These are phyloP conservation scores for Escallonia herrerae DNA, from an alignment of 129 eudicot species.

Conservation along the genomic window DNA sequence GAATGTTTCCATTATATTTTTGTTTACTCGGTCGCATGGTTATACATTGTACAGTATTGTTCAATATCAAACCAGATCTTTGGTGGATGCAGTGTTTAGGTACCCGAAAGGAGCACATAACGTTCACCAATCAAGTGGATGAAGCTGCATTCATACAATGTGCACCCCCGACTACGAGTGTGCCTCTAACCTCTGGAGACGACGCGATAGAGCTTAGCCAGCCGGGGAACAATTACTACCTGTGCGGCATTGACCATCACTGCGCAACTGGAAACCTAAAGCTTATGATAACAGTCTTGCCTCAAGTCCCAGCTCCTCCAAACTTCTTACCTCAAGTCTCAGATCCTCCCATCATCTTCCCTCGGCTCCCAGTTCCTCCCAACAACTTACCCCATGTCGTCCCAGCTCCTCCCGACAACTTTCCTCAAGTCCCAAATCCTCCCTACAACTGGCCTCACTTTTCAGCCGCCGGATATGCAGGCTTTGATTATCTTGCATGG, in stretches of 20 bases:
- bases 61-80: too few species aligned
- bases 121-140: conserved; percentile 15
- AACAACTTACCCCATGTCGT: too few species aligned
- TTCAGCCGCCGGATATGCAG: too few species aligned
- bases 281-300: conserved; percentile 21
- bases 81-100: conserved; percentile 21
- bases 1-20: too few species aligned
- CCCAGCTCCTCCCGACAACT: too few species aligned
- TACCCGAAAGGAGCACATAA: conserved; percentile 20
- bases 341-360: not conserved
- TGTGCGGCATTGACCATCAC: conserved; percentile 19
- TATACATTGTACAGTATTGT: too few species aligned
- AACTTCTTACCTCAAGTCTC: not conserved
- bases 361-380: not conserved
- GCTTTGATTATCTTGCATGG: too few species aligned
- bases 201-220: conserved; percentile 18
- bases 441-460: too few species aligned
- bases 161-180: not conserved
- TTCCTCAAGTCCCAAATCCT: too few species aligned
- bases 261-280: conserved; percentile 22
- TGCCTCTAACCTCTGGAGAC: conserved; percentile 15
- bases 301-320: not conserved
- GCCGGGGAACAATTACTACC: conserved; percentile 32
- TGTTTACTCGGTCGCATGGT: too few species aligned
- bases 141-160: conserved; percentile 19